phyloP scores from a whole-genome alignment of 2,329 filamentous ascomycete genomes.

The Cryphonectria radicalis region DNA sequence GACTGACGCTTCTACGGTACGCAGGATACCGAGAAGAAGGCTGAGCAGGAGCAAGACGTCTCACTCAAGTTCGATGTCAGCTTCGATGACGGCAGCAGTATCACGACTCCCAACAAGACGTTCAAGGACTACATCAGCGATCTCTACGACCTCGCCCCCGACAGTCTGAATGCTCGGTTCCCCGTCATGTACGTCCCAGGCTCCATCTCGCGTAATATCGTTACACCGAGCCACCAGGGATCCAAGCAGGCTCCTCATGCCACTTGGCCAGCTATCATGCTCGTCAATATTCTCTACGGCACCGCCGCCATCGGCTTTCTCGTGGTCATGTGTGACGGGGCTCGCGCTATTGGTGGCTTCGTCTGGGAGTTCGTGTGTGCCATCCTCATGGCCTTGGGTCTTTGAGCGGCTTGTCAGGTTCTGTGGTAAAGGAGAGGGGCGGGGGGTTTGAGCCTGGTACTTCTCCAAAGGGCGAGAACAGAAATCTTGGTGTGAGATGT shows the following conservation, averaged over 20 bases:
- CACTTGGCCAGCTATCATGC: neutral
- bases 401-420: neutral
- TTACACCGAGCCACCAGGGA: too few species aligned
- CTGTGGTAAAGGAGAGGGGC: too few species aligned
- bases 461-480: neutral
- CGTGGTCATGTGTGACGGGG: slow-evolving; percentile 7
- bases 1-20: neutral
- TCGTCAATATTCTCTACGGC: neutral
- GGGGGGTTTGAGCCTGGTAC: neutral
- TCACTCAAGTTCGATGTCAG: neutral
- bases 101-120: neutral
- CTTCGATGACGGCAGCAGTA: neutral
- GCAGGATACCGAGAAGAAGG: neutral
- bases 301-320: slow-evolving; percentile 3
- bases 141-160: slow-evolving; percentile 6
- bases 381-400: neutral
- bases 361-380: neutral
- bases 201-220: neutral
- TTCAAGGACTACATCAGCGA: neutral
- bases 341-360: neutral
- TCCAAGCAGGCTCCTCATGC: neutral
- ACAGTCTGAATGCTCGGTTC: neutral
- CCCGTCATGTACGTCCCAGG: slow-evolving; percentile 3
- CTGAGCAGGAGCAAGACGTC: neutral
- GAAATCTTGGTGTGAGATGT: neutral